Conservation (phyloP, 345 rosid species). For the Brassica nigra region DNA sequence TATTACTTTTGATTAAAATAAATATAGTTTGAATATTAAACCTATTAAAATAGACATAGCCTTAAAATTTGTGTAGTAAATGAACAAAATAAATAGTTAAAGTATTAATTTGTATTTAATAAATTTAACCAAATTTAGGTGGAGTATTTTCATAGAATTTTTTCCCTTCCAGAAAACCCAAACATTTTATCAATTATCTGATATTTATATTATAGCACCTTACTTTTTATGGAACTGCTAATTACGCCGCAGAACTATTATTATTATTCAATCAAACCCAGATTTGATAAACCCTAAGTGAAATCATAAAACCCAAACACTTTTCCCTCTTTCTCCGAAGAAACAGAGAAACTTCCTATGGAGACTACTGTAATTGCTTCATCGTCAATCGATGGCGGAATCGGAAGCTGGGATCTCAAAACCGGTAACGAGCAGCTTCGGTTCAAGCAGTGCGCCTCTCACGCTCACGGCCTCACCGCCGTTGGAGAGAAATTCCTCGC, state of each 20-base stretch:
- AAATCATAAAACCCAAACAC: not conserved
- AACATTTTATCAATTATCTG: not conserved
- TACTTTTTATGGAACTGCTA: too few relatives aligned
- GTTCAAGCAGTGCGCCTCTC: constrained; percentile 66
- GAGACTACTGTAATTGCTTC: constrained; percentile 61
- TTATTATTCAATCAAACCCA: not conserved
- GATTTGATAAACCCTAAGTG: not conserved
- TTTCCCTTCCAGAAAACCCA: not conserved
- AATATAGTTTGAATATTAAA: too few relatives aligned
- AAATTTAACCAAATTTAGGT: too few relatives aligned
- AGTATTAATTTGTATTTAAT: too few relatives aligned
- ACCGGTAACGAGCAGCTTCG: constrained; percentile 64
- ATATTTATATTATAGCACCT: not conserved
- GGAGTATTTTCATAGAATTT: too few relatives aligned
- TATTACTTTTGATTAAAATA: too few relatives aligned
- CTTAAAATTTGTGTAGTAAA: too few relatives aligned
- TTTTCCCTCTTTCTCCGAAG: not conserved
- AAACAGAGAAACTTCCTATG: constrained; percentile 15
- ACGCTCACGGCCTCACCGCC: constrained; percentile 66
- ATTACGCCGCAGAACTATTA: not conserved
- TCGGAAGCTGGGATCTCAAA: constrained; percentile 78
- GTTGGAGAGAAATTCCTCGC: constrained; percentile 65
- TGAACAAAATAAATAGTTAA: too few relatives aligned
- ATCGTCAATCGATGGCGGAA: constrained; percentile 68
- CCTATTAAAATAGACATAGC: too few relatives aligned